Evolutionary conservation across 306 rosid genomes (phyloP).

Genomic region (Casuarina equisetifolia): DNA sequence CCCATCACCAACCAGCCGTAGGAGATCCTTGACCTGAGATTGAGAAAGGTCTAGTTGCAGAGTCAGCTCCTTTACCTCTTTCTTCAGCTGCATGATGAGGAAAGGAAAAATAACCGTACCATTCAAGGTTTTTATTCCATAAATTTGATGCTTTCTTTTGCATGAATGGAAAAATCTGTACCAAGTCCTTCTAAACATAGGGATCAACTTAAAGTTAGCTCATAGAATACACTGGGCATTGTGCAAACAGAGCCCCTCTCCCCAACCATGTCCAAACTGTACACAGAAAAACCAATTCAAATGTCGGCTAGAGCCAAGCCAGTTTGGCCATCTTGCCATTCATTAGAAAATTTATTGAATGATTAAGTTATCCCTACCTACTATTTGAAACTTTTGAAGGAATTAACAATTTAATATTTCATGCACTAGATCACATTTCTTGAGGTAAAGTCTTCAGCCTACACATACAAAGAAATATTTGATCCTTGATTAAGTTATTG

Average conservation of each 20-base stretch:
- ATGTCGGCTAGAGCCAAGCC: too few relatives aligned
- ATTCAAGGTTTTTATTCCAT: slow-evolving; percentile 11
- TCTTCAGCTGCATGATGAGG: slow-evolving; percentile 65
- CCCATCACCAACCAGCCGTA: slow-evolving; percentile 55
- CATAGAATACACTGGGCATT: background rate
- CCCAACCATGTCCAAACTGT: too few relatives aligned
- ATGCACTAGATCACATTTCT: too few relatives aligned
- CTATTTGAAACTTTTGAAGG: too few relatives aligned
- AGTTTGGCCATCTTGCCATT: background rate
- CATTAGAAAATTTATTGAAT: too few relatives aligned
- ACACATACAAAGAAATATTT: too few relatives aligned
- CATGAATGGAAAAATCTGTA: background rate
- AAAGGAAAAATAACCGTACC: slow-evolving; percentile 16
- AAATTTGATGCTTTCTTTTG: background rate
- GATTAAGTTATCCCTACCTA: too few relatives aligned
- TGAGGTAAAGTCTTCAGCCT: too few relatives aligned
- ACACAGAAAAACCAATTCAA: too few relatives aligned
- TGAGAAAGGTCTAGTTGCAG: slow-evolving; percentile 72
- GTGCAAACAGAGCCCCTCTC: background rate
- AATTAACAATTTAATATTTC: too few relatives aligned
- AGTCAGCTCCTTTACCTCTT: slow-evolving; percentile 60
- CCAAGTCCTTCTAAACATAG: background rate
- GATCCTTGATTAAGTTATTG: too few relatives aligned
- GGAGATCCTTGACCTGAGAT: slow-evolving; percentile 70
- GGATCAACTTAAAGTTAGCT: background rate